These are phyloP conservation scores for Pseudogymnoascus sp. DNA, from an alignment of 2,329 filamentous ascomycete species.

Conservation along the genomic window DNA sequence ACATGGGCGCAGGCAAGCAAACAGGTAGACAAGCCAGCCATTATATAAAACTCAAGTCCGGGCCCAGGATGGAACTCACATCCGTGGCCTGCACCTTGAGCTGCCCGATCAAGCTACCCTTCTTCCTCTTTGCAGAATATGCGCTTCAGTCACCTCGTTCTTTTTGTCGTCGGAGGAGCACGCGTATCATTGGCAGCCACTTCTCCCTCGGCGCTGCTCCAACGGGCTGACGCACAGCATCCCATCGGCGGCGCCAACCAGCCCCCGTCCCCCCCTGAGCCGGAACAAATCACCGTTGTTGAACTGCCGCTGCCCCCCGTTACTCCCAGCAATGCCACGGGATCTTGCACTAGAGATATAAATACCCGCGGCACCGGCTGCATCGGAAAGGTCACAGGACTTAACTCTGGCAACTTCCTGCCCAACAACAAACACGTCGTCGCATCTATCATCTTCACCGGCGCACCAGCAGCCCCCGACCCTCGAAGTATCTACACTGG, in stretches of 20 bases:
- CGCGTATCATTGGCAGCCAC: background rate
- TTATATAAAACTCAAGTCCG: background rate
- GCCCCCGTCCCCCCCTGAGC: conserved; percentile 18
- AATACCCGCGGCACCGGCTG: conserved; percentile 34
- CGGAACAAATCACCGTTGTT: conserved; percentile 29
- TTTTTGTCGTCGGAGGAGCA: background rate
- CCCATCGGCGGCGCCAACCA: background rate
- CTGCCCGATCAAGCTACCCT: background rate
- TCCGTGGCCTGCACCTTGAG: background rate
- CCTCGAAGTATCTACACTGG: conserved; percentile 35
- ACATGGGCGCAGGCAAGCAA: background rate
- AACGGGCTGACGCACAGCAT: background rate
- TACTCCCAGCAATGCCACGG: conserved; percentile 18
- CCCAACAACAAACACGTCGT: conserved; percentile 37
- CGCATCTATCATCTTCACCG: conserved; percentile 33
- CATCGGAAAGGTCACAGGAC: conserved; percentile 20
- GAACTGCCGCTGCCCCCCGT: conserved; percentile 33
- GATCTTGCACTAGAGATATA: conserved; percentile 28
- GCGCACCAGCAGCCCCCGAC: conserved; percentile 33
- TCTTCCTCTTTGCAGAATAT: background rate
- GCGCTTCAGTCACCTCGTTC: background rate
- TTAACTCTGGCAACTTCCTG: conserved; percentile 29
- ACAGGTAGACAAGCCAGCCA: background rate
- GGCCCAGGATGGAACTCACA: background rate
- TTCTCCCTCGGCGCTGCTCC: background rate